Evolutionary conservation across 345 rosid species (phyloP).

Genomic region (Lepidium sativum): DNA sequence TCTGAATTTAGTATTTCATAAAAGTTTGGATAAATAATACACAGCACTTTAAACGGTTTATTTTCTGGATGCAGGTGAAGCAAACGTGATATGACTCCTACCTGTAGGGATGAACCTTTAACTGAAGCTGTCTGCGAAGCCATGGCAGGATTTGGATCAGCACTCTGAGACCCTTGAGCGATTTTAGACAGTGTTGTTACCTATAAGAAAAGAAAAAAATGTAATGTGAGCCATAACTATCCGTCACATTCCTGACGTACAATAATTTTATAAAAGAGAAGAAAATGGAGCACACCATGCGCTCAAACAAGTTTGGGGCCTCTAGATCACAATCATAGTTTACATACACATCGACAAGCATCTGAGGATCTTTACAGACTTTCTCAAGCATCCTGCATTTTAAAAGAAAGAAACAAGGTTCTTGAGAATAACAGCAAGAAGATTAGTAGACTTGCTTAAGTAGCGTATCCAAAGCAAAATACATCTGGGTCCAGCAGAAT

Average conservation of each 20-base stretch:
- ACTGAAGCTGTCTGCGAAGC: slow-evolving; percentile 65
- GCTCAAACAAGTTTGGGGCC: slow-evolving; percentile 97
- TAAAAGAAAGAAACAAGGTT: not conserved
- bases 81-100: slow-evolving; percentile 25
- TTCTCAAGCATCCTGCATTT: slow-evolving; percentile 81
- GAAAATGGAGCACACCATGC: slow-evolving; percentile 51
- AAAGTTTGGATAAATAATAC: not conserved
- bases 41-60: not conserved
- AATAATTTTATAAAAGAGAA: not conserved
- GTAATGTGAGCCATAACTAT: slow-evolving; percentile 1
- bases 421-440: not conserved
- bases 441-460: not conserved
- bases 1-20: slow-evolving; percentile 9
- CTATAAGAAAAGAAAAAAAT: slow-evolving; percentile 34
- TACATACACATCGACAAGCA: slow-evolving; percentile 96
- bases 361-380: slow-evolving; percentile 89
- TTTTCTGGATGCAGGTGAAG: slow-evolving; percentile 10
- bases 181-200: slow-evolving; percentile 77
- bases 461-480: slow-evolving; percentile 16
- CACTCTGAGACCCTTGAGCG: slow-evolving; percentile 80
- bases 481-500: slow-evolving; percentile 14
- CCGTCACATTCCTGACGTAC: not conserved
- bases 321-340: slow-evolving; percentile 98
- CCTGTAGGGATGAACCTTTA: slow-evolving; percentile 91
- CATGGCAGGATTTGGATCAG: slow-evolving; percentile 76